phyloP scores from a whole-genome alignment of 257 asterid genomes.

The Solanum lignicaule region DNA sequence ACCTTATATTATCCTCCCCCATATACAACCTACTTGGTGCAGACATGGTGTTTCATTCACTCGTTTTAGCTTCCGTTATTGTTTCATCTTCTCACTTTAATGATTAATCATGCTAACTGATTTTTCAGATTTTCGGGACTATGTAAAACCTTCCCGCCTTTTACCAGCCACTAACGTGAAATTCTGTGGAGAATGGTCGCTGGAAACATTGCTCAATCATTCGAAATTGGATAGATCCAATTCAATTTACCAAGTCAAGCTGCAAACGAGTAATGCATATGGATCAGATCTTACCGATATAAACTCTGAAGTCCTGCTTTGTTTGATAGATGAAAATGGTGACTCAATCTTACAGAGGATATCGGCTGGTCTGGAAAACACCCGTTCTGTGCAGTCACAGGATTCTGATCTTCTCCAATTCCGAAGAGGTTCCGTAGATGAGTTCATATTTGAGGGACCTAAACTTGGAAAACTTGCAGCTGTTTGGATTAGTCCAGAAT shows the following conservation, averaged over 20 bases:
- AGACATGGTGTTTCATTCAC: neutral
- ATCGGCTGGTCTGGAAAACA: slow-evolving; percentile 26
- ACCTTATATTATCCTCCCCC: neutral
- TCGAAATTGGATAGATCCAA: slow-evolving; percentile 11
- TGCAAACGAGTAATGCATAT: slow-evolving; percentile 49
- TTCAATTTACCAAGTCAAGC: slow-evolving; percentile 39
- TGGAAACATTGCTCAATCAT: slow-evolving; percentile 20
- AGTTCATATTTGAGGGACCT: slow-evolving; percentile 71
- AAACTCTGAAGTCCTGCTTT: slow-evolving; percentile 50
- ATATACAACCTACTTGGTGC: neutral
- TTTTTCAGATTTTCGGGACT: slow-evolving; percentile 69
- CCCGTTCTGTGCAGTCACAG: slow-evolving; percentile 10
- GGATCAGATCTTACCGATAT: slow-evolving; percentile 65
- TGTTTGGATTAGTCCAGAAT: slow-evolving; percentile 72
- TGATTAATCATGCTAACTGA: neutral
- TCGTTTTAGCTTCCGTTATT: neutral
- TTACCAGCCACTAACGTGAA: slow-evolving; percentile 41
- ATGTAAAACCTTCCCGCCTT: slow-evolving; percentile 62
- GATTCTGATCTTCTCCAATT: slow-evolving; percentile 33
- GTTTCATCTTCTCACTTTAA: neutral
- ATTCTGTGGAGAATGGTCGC: slow-evolving; percentile 21
- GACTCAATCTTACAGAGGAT: slow-evolving; percentile 68
- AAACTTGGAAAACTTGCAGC: slow-evolving; percentile 60
- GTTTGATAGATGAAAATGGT: slow-evolving; percentile 71
- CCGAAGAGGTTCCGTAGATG: slow-evolving; percentile 56